These are phyloP conservation scores for Kluyveromyces sp. DNA, from an alignment of 1,139 yeast species.

Conservation along the genomic window DNA sequence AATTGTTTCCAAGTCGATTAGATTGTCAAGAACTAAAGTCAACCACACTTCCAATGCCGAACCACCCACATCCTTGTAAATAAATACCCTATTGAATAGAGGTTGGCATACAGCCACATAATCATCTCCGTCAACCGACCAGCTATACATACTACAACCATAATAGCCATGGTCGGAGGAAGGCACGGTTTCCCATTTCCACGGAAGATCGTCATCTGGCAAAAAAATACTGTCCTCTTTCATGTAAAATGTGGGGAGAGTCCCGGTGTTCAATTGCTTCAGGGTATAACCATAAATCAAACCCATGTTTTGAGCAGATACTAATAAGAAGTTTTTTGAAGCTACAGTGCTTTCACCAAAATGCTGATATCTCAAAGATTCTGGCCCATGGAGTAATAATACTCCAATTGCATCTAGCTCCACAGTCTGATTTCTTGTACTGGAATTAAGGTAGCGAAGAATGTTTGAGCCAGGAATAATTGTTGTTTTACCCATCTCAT, in stretches of 20 bases:
- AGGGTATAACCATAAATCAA: slow-evolving; percentile 27
- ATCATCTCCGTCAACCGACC: slow-evolving; percentile 10
- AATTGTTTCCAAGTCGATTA: slow-evolving; percentile 13
- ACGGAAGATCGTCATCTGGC: slow-evolving; percentile 11
- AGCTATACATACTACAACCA: slow-evolving; percentile 14
- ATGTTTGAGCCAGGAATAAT: slow-evolving; percentile 34
- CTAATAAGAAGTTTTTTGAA: slow-evolving; percentile 20
- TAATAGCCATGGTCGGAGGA: slow-evolving; percentile 22
- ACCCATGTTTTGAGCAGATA: slow-evolving; percentile 34
- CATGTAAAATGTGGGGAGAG: slow-evolving; percentile 15
- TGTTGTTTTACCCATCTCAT: slow-evolving; percentile 38
- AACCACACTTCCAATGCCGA: slow-evolving; percentile 11
- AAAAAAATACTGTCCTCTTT: slow-evolving; percentile 13
- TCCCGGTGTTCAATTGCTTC: slow-evolving; percentile 8
- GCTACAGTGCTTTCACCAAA: slow-evolving; percentile 32
- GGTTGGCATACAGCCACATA: slow-evolving; percentile 21
- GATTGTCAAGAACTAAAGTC: slow-evolving; percentile 15
- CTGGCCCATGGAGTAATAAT: slow-evolving; percentile 11
- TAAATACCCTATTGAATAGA: slow-evolving; percentile 27
- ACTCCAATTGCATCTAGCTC: slow-evolving; percentile 11
- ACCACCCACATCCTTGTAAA: slow-evolving; percentile 28
- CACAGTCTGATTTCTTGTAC: slow-evolving; percentile 13
- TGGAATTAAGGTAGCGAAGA: slow-evolving; percentile 16
- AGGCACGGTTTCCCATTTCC: slow-evolving; percentile 9
- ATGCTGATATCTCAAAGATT: slow-evolving; percentile 33